Percentiles rank a stretch among this genome's conserved stretches.
Evolutionary conservation across 2,329 filamentous ascomycete genomes (phyloP).

Genomic region (Aspergillus pseudotamarii): DNA sequence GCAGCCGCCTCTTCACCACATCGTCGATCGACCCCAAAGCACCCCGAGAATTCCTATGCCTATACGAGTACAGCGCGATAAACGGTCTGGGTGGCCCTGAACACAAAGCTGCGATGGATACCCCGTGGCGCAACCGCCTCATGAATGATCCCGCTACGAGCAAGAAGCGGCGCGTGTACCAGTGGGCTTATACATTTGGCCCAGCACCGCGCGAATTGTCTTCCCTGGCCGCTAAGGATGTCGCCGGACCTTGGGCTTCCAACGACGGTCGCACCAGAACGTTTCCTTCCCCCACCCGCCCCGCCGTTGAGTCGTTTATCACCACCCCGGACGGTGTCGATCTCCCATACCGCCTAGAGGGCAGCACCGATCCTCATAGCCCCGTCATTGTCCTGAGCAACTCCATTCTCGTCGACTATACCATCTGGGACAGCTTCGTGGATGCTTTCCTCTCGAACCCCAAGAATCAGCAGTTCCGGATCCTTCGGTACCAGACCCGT

Average conservation of each 20-base stretch:
- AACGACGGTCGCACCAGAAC: conserved; percentile 61
- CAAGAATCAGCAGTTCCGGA: conserved; percentile 63
- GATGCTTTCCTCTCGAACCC: conserved; percentile 57
- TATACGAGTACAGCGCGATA: conserved; percentile 71
- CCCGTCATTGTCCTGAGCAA: conserved; percentile 77
- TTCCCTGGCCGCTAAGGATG: conserved; percentile 54
- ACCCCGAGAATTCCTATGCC: conserved; percentile 61
- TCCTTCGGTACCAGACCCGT: conserved; percentile 77
- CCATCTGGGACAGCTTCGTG: conserved; percentile 81
- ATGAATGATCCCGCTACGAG: conserved; percentile 60
- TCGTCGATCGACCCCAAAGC: conserved; percentile 63
- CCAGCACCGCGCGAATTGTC: conserved; percentile 70
- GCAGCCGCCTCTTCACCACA: conserved; percentile 71
- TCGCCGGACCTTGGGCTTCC: conserved; percentile 55
- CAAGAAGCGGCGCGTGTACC: conserved; percentile 64
- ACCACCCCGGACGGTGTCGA: conserved; percentile 68
- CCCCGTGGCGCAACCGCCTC: conserved; percentile 63
- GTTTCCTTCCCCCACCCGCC: conserved; percentile 43
- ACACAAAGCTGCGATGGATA: conserved; percentile 64
- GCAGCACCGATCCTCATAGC: conserved; percentile 65
- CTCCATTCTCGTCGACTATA: conserved; percentile 74
- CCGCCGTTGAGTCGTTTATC: conserved; percentile 68
- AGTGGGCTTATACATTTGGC: conserved; percentile 79
- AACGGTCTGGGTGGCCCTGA: conserved; percentile 70
- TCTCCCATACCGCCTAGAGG: conserved; percentile 76